These are phyloP conservation scores for Torulaspora delbrueckii DNA, from an alignment of 805 yeast species.

Conservation along the genomic window DNA sequence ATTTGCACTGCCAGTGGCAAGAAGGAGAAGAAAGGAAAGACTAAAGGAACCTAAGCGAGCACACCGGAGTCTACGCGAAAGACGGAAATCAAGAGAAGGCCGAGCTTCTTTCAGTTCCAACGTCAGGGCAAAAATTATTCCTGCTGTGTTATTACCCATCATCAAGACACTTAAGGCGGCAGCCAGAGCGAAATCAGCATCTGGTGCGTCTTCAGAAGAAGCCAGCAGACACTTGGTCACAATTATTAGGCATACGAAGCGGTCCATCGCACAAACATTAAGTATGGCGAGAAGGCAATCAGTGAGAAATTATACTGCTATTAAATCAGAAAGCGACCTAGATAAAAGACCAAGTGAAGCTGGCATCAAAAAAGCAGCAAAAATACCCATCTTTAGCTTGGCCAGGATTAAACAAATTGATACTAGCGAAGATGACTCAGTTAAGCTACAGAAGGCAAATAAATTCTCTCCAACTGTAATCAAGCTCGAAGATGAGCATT, in stretches of 20 bases:
- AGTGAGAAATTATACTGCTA: constrained; percentile 9
- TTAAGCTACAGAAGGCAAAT: background rate
- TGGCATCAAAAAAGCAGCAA: constrained; percentile 6
- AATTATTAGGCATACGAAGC: constrained; percentile 32
- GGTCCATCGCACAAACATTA: constrained; percentile 27
- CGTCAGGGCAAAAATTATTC: constrained; percentile 21
- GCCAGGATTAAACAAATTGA: constrained; percentile 18
- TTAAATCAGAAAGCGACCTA: constrained; percentile 14
- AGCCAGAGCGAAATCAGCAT: constrained; percentile 32
- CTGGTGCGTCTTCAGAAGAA: constrained; percentile 35
- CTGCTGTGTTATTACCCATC: constrained; percentile 29
- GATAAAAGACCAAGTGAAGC: constrained; percentile 2
- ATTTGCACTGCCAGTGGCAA: constrained; percentile 30
- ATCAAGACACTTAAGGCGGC: constrained; percentile 34
- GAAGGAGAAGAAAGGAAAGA: constrained; percentile 22
- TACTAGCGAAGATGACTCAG: constrained; percentile 4
- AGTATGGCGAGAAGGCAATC: constrained; percentile 18
- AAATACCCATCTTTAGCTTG: constrained; percentile 26
- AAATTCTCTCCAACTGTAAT: constrained; percentile 1
- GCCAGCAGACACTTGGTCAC: constrained; percentile 27
- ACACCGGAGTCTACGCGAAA: background rate
- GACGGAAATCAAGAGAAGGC: background rate
- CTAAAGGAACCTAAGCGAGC: background rate
- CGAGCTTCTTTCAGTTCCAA: constrained; percentile 10
- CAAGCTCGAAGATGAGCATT: constrained; percentile 7